phyloP scores from a whole-genome alignment of 306 rosid genomes.

The Quercus robur region DNA sequence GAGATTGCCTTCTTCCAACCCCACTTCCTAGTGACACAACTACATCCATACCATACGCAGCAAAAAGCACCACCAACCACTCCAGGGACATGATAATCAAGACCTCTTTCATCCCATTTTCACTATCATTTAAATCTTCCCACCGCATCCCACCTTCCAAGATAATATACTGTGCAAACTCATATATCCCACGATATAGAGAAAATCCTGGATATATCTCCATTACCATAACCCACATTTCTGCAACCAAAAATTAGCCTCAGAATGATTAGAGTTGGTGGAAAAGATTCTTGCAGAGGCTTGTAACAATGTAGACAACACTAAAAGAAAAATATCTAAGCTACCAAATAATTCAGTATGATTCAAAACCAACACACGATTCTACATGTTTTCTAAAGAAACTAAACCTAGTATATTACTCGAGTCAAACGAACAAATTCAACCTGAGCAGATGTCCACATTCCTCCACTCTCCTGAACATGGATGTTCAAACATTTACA shows the following conservation, averaged over 20 bases:
- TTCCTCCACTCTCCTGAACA: too few species aligned
- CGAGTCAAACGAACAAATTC: too few species aligned
- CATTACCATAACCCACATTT: conserved; percentile 55
- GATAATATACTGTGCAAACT: conserved; percentile 55
- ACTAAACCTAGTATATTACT: too few species aligned
- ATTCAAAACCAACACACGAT: too few species aligned
- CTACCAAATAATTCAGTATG: too few species aligned
- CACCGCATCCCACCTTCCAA: conserved; percentile 70
- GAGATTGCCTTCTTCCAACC: conserved; percentile 42
- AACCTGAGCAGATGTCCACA: too few species aligned
- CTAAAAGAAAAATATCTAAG: too few species aligned
- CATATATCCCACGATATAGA: conserved; percentile 74
- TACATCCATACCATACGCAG: conserved; percentile 70
- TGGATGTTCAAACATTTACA: too few species aligned
- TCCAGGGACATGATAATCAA: conserved; percentile 62
- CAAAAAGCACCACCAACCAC: conserved; percentile 56
- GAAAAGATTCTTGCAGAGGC: neutral
- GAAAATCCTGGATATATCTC: conserved; percentile 82
- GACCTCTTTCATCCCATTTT: conserved; percentile 66
- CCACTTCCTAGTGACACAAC: conserved; percentile 53
- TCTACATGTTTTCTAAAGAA: too few species aligned
- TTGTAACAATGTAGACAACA: neutral
- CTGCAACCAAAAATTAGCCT: conserved; percentile 25
- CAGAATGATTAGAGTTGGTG: neutral
- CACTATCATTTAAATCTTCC: conserved; percentile 58